These are phyloP conservation scores for Globisporangium rhizosaccharum DNA, from an alignment of 352 stramenopile species.

Conservation along the genomic window DNA sequence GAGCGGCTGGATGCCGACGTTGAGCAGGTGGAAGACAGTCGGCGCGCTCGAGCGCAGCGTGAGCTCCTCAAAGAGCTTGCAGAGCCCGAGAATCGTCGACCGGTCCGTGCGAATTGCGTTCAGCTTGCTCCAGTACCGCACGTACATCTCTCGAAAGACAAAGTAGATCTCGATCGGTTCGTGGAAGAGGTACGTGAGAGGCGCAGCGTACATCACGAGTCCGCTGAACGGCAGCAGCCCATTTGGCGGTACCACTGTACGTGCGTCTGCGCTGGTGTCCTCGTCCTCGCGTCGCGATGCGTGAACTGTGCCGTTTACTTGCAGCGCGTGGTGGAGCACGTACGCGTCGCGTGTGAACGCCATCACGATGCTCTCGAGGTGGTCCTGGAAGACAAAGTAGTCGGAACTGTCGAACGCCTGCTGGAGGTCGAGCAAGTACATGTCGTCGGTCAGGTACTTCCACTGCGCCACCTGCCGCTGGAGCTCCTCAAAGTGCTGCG, in stretches of 20 bases:
- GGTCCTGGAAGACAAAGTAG: constrained; percentile 82
- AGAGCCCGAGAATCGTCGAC: constrained; percentile 60
- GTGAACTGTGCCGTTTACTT: constrained; percentile 49
- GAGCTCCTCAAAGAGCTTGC: constrained; percentile 73
- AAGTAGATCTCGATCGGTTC: constrained; percentile 63
- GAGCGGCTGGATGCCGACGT: constrained; percentile 50
- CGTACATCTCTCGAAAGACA: constrained; percentile 76
- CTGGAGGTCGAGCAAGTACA: constrained; percentile 81
- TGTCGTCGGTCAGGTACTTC: constrained; percentile 64
- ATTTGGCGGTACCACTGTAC: constrained; percentile 33
- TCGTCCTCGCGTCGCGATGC: background rate
- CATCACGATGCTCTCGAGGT: constrained; percentile 63
- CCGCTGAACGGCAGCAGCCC: constrained; percentile 68
- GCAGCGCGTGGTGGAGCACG: constrained; percentile 32
- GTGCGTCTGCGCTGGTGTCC: background rate
- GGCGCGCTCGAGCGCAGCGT: constrained; percentile 38
- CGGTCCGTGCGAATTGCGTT: constrained; percentile 50
- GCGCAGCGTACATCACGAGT: constrained; percentile 66
- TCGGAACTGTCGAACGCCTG: constrained; percentile 68
- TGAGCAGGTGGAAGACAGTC: constrained; percentile 57
- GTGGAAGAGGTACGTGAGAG: constrained; percentile 66
- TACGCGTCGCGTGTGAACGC: constrained; percentile 62
- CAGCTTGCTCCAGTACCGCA: constrained; percentile 74
- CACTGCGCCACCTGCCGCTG: constrained; percentile 25
- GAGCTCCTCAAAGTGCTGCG: constrained; percentile 46